Conservation (phyloP, 2,329 filamentous ascomycete genomes). For the Colletotrichum neosansevieriae region DNA sequence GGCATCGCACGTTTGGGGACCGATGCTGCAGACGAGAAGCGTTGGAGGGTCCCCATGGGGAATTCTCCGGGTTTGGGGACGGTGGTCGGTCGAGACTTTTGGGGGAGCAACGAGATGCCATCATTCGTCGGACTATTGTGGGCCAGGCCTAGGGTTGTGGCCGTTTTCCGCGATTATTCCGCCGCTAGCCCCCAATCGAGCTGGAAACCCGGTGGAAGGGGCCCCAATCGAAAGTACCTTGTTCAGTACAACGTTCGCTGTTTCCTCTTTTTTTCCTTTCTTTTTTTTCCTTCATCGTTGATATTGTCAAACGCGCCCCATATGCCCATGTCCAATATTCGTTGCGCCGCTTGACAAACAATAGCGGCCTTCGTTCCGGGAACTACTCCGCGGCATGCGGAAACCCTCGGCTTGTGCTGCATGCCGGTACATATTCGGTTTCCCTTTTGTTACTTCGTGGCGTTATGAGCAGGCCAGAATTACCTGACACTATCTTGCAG, state of each 20-base stretch:
- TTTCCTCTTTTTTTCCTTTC: too few species aligned
- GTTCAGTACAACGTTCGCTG: not conserved
- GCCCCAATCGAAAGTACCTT: conserved; percentile 9
- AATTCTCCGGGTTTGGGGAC: conserved; percentile 21
- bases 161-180: conserved; percentile 27
- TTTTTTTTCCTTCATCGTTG: not conserved
- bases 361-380: conserved; percentile 32
- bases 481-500: conserved; percentile 33
- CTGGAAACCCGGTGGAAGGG: conserved; percentile 6
- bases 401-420: conserved; percentile 42
- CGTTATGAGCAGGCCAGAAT: not conserved
- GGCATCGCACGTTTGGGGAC: conserved; percentile 27
- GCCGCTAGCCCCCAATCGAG: conserved; percentile 32
- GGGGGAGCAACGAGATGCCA: conserved; percentile 26
- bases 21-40: conserved; percentile 11
- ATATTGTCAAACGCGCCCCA: conserved; percentile 3
- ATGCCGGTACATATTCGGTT: conserved; percentile 37
- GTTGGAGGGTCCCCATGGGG: conserved; percentile 34
- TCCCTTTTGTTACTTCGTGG: conserved; percentile 1
- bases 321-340: not conserved
- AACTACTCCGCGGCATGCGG: conserved; percentile 32
- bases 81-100: conserved; percentile 37
- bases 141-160: not conserved
- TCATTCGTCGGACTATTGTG: conserved; percentile 34
- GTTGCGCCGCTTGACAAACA: not conserved